phyloP scores from a whole-genome alignment of 2,329 filamentous ascomycete species.

The Pseudocercospora macadamiae region DNA sequence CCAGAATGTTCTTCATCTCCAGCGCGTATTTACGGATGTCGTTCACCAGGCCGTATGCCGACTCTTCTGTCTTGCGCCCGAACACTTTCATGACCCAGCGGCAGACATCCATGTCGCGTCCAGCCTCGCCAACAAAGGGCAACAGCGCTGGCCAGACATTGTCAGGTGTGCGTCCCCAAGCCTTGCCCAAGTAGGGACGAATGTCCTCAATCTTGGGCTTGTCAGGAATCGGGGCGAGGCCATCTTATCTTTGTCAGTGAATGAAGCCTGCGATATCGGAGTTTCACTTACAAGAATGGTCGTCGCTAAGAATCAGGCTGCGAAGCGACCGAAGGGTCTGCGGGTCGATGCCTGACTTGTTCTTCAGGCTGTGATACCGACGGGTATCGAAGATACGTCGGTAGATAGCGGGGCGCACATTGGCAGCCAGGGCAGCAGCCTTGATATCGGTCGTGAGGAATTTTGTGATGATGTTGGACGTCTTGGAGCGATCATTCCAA shows the following conservation, averaged over 20 bases:
- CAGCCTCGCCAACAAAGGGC: background rate
- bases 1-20: background rate
- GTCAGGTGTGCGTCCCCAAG: background rate
- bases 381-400: background rate
- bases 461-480: constrained; percentile 3
- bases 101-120: background rate
- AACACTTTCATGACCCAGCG: background rate
- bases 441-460: background rate
- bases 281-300: background rate
- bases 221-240: background rate
- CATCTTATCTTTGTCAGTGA: background rate
- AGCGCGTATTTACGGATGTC: background rate
- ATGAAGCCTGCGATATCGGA: background rate
- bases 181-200: background rate
- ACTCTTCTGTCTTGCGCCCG: background rate
- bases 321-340: background rate
- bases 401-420: background rate
- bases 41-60: background rate
- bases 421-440: background rate
- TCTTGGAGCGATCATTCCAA: background rate
- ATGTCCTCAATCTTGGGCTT: background rate
- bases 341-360: background rate
- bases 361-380: background rate
- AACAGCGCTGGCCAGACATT: background rate
- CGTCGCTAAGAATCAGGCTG: background rate